Conservation (phyloP, 1,139 yeast genomes). For the Candida freyschussii region DNA sequence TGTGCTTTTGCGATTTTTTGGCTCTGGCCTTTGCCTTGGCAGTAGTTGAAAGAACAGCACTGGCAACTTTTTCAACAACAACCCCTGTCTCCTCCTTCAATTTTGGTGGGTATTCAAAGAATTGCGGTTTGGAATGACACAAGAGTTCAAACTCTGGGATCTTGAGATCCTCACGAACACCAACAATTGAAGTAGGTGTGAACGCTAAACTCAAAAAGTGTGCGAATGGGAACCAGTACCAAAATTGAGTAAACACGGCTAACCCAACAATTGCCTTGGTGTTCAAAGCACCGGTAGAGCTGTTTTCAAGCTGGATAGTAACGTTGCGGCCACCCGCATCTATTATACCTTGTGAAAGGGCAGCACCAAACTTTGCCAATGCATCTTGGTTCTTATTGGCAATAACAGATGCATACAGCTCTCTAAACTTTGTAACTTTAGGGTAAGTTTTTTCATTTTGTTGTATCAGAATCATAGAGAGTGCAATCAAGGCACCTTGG, state of each 20-base stretch:
- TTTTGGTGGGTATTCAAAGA: constrained; percentile 89
- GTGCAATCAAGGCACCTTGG: constrained; percentile 93
- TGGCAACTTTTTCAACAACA: constrained; percentile 83
- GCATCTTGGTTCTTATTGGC: constrained; percentile 93
- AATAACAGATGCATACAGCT: constrained; percentile 68
- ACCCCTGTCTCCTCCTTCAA: constrained; percentile 74
- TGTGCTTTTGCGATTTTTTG: constrained; percentile 60
- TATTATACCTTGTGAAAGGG: constrained; percentile 93
- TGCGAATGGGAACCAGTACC: constrained; percentile 99
- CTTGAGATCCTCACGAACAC: constrained; percentile 79
- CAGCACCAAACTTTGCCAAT: constrained; percentile 95
- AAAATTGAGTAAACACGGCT: constrained; percentile 83
- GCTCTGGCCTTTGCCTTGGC: constrained; percentile 91
- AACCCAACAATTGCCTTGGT: constrained; percentile 90
- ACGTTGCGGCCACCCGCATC: constrained; percentile 99
- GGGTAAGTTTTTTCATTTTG: constrained; percentile 85
- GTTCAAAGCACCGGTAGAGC: constrained; percentile 88
- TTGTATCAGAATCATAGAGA: constrained; percentile 89
- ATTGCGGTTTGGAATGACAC: constrained; percentile 75
- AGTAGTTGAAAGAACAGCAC: constrained; percentile 93
- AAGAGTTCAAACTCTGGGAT: constrained; percentile 80
- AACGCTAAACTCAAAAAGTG: constrained; percentile 91
- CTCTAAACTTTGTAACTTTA: constrained; percentile 72
- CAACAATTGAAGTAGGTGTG: constrained; percentile 87
- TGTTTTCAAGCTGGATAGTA: constrained; percentile 85